These are phyloP conservation scores for Phialophora tarda DNA, from an alignment of 2,329 filamentous ascomycete genomes.

Conservation along the genomic window DNA sequence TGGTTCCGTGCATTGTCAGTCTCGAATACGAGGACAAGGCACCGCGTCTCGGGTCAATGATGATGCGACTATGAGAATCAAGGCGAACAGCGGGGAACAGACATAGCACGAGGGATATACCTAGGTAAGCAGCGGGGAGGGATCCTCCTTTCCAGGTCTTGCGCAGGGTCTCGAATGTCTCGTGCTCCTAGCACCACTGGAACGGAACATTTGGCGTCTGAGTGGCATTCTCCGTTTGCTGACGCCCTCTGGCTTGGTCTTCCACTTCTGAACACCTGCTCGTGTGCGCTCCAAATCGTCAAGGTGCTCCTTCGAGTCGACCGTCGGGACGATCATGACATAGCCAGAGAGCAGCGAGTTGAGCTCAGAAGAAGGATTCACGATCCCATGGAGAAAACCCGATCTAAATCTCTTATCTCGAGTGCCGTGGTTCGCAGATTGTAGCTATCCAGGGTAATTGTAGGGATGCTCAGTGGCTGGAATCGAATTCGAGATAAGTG, in stretches of 20 bases:
- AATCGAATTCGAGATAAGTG: not conserved
- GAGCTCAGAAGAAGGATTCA: not conserved
- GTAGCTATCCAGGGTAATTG: not conserved
- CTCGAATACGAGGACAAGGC: not conserved
- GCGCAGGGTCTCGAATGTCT: constrained; percentile 14
- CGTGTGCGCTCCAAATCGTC: not conserved
- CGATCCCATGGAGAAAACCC: constrained; percentile 11
- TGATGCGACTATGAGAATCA: constrained; percentile 10
- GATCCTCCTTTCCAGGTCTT: not conserved
- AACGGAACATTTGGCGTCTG: constrained; percentile 16
- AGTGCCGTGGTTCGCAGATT: constrained; percentile 5
- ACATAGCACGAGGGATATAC: not conserved
- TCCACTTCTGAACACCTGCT: not conserved
- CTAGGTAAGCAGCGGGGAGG: not conserved
- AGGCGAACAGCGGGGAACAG: not conserved
- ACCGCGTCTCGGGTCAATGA: constrained; percentile 15
- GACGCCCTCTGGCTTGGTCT: not conserved
- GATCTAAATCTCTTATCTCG: constrained; percentile 18
- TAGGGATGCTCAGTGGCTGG: constrained; percentile 3
- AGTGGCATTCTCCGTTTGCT: constrained; percentile 7
- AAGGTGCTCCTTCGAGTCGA: not conserved
- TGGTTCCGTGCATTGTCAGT: not conserved
- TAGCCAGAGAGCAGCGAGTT: not conserved
- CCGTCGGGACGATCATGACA: not conserved
- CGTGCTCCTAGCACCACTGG: not conserved